Base-by-base conservation (phyloP, 2,329 filamentous ascomycete species). In the Penicillium sp. region DNA sequence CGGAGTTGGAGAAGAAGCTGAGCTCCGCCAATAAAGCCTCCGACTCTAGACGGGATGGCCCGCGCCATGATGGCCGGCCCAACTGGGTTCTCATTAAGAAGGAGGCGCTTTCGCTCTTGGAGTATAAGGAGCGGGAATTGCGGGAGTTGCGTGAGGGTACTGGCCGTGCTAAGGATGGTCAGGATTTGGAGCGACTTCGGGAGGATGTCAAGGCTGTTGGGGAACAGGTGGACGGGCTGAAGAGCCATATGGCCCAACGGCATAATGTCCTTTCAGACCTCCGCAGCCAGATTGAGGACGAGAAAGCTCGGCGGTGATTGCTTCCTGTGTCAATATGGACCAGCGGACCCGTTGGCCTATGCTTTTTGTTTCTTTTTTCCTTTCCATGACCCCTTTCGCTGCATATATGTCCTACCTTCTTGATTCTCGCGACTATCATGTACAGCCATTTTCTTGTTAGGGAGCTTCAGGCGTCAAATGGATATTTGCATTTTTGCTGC, bases 71-170 rank as follows among this genome's bases (percentile, higher is more conserved):
- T 84, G 78, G 92, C 45, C 87, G 91, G 63, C 88, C 85, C 25
- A 95, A 92, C 76, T 93, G 93, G 43, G 91, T 92, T 38, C 82
- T 99, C 40, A 91, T 97, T 55, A 97, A 97, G 82, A 83, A 92
- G 61, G 94, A 99, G 77, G 80, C 97, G 46, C 91, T 97, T 75
- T 91, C 96, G 78, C 77, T 99, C 75, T 81, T 99, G 43, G 94
- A 99, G 70, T 97, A 96, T 75, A 99, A 99, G 84, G 72, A 86
- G 86, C 70, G 88, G 87, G 79, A 80, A 93, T 72, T 82, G 85
- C 65, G 92, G 89, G 72, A 79, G 60, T 92, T 75, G 88, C 94
- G 75, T 84, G 61, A 87, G 82, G 77, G 85, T 5, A 69, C 66
- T 8, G 74, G 75, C 4, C 62, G 72, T 79, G 68, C 74, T 50